These are phyloP conservation scores for Penicillium tannophilum DNA, from an alignment of 495 filamentous ascomycete species.

Conservation along the genomic window DNA sequence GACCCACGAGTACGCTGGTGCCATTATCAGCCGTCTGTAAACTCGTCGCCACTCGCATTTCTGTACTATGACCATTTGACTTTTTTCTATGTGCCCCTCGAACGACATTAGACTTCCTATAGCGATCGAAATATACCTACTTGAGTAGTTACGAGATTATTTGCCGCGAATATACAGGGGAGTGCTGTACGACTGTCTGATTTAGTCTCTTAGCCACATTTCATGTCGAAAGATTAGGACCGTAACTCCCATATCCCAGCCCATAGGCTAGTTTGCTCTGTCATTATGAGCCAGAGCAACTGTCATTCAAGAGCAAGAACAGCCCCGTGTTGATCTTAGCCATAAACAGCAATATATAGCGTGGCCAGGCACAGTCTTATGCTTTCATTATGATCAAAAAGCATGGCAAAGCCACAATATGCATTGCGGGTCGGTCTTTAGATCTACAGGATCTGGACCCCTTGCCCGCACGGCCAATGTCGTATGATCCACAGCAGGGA, in stretches of 20 bases:
- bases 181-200: neutral
- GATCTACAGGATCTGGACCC: too few relatives aligned
- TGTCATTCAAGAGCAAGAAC: too few relatives aligned
- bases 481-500: neutral
- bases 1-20: slow-evolving; percentile 86
- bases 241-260: neutral
- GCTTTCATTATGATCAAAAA: too few relatives aligned
- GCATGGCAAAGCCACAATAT: neutral
- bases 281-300: too few relatives aligned
- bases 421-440: neutral
- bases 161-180: neutral
- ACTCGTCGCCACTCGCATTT: slow-evolving; percentile 26
- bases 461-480: neutral
- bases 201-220: neutral
- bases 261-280: too few relatives aligned
- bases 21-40: slow-evolving; percentile 87
- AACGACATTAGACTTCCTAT: slow-evolving; percentile 48
- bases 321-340: neutral
- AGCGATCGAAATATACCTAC: slow-evolving; percentile 47
- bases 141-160: slow-evolving; percentile 33
- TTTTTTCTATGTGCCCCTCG: slow-evolving; percentile 37
- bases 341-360: neutral
- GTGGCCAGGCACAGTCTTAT: neutral
- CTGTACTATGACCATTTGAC: slow-evolving; percentile 45
- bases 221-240: neutral